Evolutionary conservation across 2,329 filamentous ascomycete genomes (phyloP).

Genomic region (Phoma sp.): DNA sequence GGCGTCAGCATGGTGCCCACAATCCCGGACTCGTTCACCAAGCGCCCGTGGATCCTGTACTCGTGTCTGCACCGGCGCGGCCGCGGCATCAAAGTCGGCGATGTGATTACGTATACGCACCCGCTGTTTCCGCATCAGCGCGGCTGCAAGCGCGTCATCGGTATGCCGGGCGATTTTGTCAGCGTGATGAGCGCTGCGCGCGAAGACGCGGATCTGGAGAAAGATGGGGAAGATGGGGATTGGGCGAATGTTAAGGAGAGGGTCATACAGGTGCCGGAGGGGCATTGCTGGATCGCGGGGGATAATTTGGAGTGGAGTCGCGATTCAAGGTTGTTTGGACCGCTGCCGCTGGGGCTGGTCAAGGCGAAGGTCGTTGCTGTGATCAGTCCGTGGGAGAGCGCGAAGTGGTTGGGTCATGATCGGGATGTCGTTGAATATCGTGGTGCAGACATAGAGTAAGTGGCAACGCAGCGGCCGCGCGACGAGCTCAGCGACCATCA

Average conservation of each 20-base stretch:
- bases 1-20: constrained; percentile 93
- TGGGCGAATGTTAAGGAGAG: constrained; percentile 38
- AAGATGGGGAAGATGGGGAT: constrained; percentile 30
- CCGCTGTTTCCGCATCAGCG: constrained; percentile 65
- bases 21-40: constrained; percentile 52
- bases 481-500: no score
- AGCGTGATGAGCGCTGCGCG: constrained; percentile 65
- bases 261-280: constrained; percentile 82
- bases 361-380: constrained; percentile 75
- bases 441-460: not conserved
- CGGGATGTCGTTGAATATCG: constrained; percentile 19
- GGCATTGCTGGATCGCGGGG: constrained; percentile 89
- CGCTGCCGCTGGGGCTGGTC: constrained; percentile 82
- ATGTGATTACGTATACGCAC: constrained; percentile 79
- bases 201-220: constrained; percentile 31
- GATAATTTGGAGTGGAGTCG: constrained; percentile 85
- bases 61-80: constrained; percentile 55
- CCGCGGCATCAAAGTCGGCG: constrained; percentile 73
- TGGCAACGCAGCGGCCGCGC: no score
- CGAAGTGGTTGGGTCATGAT: constrained; percentile 34
- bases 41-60: constrained; percentile 30
- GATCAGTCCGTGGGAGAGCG: constrained; percentile 28
- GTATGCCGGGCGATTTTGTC: constrained; percentile 70
- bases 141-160: constrained; percentile 77
- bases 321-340: constrained; percentile 86